These are phyloP conservation scores for Botrytis byssoidea DNA, from an alignment of 2,329 filamentous ascomycete genomes.

Conservation along the genomic window DNA sequence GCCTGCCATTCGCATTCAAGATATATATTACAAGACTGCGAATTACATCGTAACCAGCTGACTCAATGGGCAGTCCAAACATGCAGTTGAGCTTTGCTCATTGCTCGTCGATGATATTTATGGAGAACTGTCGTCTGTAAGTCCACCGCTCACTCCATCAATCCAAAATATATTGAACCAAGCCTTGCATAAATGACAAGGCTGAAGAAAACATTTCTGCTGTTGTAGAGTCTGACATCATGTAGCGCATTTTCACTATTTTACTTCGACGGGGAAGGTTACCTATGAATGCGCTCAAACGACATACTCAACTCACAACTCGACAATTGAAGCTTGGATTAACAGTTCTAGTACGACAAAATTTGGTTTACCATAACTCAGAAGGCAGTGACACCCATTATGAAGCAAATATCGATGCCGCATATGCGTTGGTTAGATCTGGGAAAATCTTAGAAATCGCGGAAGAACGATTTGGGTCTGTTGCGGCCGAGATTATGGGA, in stretches of 20 bases:
- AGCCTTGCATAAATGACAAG: conserved; percentile 20
- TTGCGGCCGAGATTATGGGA: conserved; percentile 71
- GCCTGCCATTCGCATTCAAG: conserved; percentile 31
- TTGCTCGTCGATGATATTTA: conserved; percentile 86
- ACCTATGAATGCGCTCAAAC: conserved; percentile 64
- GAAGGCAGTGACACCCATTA: conserved; percentile 67
- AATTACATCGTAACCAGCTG: neutral
- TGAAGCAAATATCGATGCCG: conserved; percentile 75
- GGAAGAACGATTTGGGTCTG: conserved; percentile 69
- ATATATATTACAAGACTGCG: neutral
- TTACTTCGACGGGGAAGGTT: conserved; percentile 79
- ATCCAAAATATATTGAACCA: neutral
- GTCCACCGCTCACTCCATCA: conserved; percentile 39
- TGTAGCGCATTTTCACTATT: conserved; percentile 77
- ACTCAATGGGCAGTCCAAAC: conserved; percentile 55
- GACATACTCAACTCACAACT: conserved; percentile 69
- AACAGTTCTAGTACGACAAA: conserved; percentile 82
- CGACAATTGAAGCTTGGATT: conserved; percentile 79
- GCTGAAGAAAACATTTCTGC: conserved; percentile 19
- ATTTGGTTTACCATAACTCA: conserved; percentile 68
- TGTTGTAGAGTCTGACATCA: conserved; percentile 31
- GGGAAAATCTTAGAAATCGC: conserved; percentile 79
- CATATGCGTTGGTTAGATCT: conserved; percentile 77
- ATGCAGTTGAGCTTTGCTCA: conserved; percentile 83
- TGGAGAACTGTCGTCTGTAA: conserved; percentile 88